Conservation (phyloP, 768 basidiomycete species). For the Lanmaoa rubissima region DNA sequence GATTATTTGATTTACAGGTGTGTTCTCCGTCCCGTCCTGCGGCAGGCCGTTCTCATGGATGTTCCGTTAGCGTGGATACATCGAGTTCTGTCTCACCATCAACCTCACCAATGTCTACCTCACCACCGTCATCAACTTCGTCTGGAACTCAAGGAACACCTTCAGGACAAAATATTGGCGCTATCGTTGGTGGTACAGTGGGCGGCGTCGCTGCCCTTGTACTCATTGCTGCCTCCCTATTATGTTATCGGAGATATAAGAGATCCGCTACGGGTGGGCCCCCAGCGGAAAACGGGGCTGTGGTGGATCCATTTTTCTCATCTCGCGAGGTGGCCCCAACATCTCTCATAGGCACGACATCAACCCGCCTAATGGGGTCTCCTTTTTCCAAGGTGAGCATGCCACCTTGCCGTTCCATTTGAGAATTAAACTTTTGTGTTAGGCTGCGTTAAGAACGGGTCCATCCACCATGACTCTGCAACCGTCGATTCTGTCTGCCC, state of each 20-base stretch:
- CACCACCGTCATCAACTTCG: not conserved
- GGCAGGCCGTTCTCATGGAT: not conserved
- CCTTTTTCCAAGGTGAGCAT: not conserved
- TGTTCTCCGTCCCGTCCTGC: not conserved
- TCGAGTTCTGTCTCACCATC: not conserved
- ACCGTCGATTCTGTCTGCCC: not conserved
- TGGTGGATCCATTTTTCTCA: conserved; percentile 4
- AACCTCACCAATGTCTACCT: not conserved
- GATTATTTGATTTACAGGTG: not conserved
- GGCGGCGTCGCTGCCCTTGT: not conserved
- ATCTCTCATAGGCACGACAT: no score
- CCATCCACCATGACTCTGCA: not conserved
- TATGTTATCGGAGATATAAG: conserved; percentile 6
- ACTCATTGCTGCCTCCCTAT: not conserved
- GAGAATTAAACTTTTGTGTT: not conserved
- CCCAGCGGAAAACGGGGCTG: not conserved
- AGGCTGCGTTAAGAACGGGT: not conserved
- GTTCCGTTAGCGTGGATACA: conserved; percentile 1
- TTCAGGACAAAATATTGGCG: not conserved
- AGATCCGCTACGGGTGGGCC: not conserved
- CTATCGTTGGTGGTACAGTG: conserved; percentile 7
- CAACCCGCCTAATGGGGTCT: no score
- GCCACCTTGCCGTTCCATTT: not conserved
- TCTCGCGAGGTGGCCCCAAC: not conserved
- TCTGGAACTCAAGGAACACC: not conserved